Evolutionary conservation across 208 protist species (phyloP), one percentile per base, ranked within the genome.

Genomic region (Wallacemonas sp.): DNA sequence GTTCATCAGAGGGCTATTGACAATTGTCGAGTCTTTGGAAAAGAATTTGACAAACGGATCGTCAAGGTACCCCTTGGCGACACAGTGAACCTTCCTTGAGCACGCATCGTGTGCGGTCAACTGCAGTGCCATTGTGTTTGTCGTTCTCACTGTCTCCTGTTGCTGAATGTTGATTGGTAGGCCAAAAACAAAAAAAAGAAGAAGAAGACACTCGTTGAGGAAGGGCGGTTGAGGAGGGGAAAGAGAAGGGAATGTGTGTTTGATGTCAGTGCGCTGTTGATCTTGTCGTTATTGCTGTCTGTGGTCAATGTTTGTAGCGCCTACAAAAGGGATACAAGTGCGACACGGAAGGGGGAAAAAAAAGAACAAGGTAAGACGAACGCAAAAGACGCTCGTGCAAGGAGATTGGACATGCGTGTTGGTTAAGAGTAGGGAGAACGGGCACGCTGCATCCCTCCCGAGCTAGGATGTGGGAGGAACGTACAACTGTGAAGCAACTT

Each of bases 1-100:
- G 45, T 97, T 97, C 91, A 97, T 97, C 18, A 97, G 65, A 4
- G 91, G 91, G 59, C 91, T 97, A 74, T 97, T 97, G 31, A 97
- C 75, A 23, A 94, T 86, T 2, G 91, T 97, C 36, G 73, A 72
- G 67, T 97, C 91, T 52, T 82, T 83, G 3, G 83, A 72, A 61
- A 97, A 94, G 42, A 81, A 88, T 18, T 68, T 57, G 28, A 89
- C 87, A 69, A 93, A 97, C 1, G 91, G 91, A 59, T 97, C 91
- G 57, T 92, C 80, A 14, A 97, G 74, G 70, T 97, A 97, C 10
- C 66, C 59, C 62, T 94, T 97, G 14, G 64, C 67, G 8, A 94
- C 91, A 59, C 88, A 93, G 73, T 97, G 91, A 33, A 97, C 82
- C 50, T 92, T 93, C 38, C 91, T 83, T 22, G 88, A 94, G 78